Base-by-base conservation (phyloP, 2,329 filamentous ascomycete species). In the Hypoxylon sp. region DNA sequence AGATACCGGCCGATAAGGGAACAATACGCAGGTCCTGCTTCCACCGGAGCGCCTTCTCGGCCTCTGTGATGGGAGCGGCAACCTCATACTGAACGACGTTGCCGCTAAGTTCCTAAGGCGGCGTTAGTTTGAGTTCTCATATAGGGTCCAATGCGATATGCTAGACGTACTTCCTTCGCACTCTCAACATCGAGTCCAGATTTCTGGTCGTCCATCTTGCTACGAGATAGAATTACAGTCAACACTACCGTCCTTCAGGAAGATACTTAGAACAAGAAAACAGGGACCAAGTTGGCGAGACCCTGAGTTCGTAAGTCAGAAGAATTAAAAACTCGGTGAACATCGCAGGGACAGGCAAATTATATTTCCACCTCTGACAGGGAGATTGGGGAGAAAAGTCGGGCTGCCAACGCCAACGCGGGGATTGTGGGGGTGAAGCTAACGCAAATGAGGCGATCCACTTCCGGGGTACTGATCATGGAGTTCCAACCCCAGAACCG, bases 1-100 rank as follows among this genome's bases (percentile, higher is more conserved):
- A 88, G 26, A 88, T 85, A 19, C 78, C 79, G 10, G 85, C 84
- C 19, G 82, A 84, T 17, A 88, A 76, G 0, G 86, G 86, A 13
- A 88, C 78, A 62, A 89, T 86, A 37, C 84, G 82, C 59, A 82
- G 71, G 73, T 88, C 86, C 69, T 87, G 84, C 65, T 82, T 83
- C 78, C 82, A 74, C 29, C 77, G 69, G 17, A 78, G 66, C 31
- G 63, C 71, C 53, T 71, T 70, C 57, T 76, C 74, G 35, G 73
- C 74, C n/a, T 71, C 69, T 4, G 29, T 83, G 78, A 74, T 70
- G 24, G 71, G 62, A 19, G 50, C 66, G 31, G 67, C 33, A 24
- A 14, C 13, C 31, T 69, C 59, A 62, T 65, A 63, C 9, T 60
- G 44, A 22, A 13, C 44, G 22, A 54, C 44, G n/a, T 42, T 50